A percentile compares a stretch with the other conserved stretches of the same genome.
Evolutionary conservation across 768 basidiomycete genomes (phyloP).

Genomic region (Sistotremastrum niveocremeum): DNA sequence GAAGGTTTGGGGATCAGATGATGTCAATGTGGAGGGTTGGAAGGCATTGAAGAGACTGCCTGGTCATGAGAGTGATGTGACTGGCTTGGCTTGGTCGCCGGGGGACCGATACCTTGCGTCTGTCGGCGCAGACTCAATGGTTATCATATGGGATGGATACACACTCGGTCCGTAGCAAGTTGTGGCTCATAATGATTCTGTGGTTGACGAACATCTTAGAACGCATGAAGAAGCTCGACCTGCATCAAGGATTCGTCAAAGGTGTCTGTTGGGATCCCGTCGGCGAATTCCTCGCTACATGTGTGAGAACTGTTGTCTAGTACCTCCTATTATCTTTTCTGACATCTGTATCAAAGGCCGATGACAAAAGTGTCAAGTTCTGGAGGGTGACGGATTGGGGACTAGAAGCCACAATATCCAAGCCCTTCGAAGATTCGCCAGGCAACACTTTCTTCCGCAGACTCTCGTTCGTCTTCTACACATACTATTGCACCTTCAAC

Average conservation of each 20-base stretch:
- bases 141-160: conserved; percentile 88
- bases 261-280: conserved; percentile 99
- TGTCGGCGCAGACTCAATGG: conserved; percentile 82
- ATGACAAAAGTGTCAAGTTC: conserved; percentile 92
- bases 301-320: conserved; percentile 14
- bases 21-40: conserved; percentile 96
- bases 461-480: conserved; percentile 43
- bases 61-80: conserved; percentile 93
- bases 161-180: conserved; percentile 56
- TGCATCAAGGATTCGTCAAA: conserved; percentile 94
- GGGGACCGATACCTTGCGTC: conserved; percentile 88
- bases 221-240: conserved; percentile 67
- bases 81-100: conserved; percentile 90
- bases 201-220: conserved; percentile 30
- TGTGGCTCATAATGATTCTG: neutral
- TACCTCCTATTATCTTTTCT: neutral
- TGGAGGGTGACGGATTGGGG: conserved; percentile 94
- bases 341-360: conserved; percentile 40
- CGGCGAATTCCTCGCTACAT: conserved; percentile 92
- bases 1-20: conserved; percentile 88
- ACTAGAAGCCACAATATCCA: conserved; percentile 68
- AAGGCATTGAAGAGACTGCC: conserved; percentile 84
- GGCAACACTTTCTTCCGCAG: conserved; percentile 90
- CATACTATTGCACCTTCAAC: neutral
- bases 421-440: conserved; percentile 89